A percentile compares a stretch with the other conserved stretches of the same genome.
phyloP scores from a whole-genome alignment of 129 eudicot species.

The Artemisia tridentata region DNA sequence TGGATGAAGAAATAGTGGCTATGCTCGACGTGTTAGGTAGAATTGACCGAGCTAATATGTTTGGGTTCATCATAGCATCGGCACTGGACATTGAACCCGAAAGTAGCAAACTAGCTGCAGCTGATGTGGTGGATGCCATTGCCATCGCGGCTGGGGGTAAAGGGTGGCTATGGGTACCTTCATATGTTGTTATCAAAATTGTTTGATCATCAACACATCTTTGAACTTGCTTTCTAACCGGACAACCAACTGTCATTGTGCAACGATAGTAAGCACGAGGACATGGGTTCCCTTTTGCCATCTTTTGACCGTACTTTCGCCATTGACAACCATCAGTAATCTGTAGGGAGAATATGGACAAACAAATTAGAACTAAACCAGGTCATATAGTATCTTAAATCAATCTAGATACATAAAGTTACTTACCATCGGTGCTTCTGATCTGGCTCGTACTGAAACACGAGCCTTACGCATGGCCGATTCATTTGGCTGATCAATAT shows the following conservation, averaged over 20 bases:
- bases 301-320: conserved; percentile 75
- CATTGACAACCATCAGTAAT: conserved; percentile 79
- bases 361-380: not conserved
- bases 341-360: conserved; percentile 24
- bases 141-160: conserved; percentile 89
- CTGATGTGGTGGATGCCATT: conserved; percentile 89
- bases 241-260: conserved; percentile 81
- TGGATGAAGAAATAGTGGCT: conserved; percentile 90
- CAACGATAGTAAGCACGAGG: conserved; percentile 89
- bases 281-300: conserved; percentile 87
- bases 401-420: not conserved
- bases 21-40: conserved; percentile 64
- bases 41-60: conserved; percentile 68
- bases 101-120: conserved; percentile 87
- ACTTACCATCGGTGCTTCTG: conserved; percentile 87
- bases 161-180: conserved; percentile 91
- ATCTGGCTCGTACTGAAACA: conserved; percentile 84
- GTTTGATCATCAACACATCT: conserved; percentile 87
- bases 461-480: conserved; percentile 93
- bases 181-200: conserved; percentile 76
- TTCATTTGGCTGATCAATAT: conserved; percentile 48
- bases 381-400: not conserved
- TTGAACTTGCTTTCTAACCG: conserved; percentile 90
- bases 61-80: conserved; percentile 68
- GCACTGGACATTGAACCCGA: conserved; percentile 90